Base-by-base conservation (phyloP, 768 basidiomycete genomes). In the Lactifluus hygrophoroides region DNA sequence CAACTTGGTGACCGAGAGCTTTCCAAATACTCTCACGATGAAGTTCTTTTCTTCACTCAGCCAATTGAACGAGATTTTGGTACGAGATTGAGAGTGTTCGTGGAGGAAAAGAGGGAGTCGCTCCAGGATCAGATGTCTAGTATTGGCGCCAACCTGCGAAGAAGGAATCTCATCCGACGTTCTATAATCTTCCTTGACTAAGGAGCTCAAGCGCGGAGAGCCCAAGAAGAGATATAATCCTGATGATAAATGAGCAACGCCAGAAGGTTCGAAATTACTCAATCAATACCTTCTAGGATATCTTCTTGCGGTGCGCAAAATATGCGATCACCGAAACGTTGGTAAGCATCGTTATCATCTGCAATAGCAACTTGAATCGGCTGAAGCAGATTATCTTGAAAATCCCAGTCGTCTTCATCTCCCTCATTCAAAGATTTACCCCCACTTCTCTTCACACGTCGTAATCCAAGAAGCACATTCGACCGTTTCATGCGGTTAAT, bases 231-330 rank as follows among this genome's bases (percentile, higher is more conserved):
- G 68, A 65, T 96, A 97, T 67, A 98, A 89, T 1, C 72, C 88
- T 88, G 59, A 38, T 9, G 45, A 16, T 16, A 47, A 32, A 60
- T 37, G 17, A 56, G 49, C 38, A 21, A 23, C 27, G 6, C n/a
- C 19, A 3, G 16, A 19, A 13, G 21, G 8, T 2, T 37, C n/a
- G 11, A 50, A 47, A 49, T 21, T 14, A 23, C 28, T 42, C 5
- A 48, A 40, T 3, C 13, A 40, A 50, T 54, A 90, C 85, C 79
- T 82, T 98, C 95, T 11, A 98, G 76, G 8, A 91, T 76, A 64
- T 95, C 92, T 69, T 98, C 94, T 70, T 95, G 90, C 0, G 90
- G 88, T 9, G 88, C 90, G 2, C 80, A 80, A 67, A 85, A 90
- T 16, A 95, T 74, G 2, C 79, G 77, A 45, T 85, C 83, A 5